Evolutionary conservation across 352 stramenopile genomes (phyloP), one percentile per base, ranked within the genome.

Genomic region (Phytopythium oedochilum): DNA sequence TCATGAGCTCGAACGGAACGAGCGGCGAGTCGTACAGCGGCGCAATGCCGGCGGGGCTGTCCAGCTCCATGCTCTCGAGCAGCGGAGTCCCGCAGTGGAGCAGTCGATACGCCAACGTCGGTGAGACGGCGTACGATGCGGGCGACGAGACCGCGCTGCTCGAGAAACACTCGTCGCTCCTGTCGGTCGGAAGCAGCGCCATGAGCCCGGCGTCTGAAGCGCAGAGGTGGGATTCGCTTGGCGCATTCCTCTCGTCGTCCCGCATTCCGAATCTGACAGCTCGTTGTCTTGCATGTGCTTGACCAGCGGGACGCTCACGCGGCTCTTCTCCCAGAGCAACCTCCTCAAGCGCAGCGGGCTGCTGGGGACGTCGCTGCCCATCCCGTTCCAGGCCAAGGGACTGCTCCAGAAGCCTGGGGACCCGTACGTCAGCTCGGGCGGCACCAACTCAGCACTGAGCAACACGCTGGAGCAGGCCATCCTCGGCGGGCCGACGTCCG

Each of bases 381-480:
- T 77, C 45, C 69, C 61, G 32, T 49, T 59, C 10, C 51, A 53
- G 12, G 42, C 44, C 12, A 66, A 61, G 29, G 73, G 63, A 29
- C 48, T 78, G 26, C 50, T 78, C 34, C 59, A 79, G 53, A 80
- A 73, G 38, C 60, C 67, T 23, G 72, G 75, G 0, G 72, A 83
- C 28, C 75, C 71, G 29, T 85, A 85, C 47, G 36, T 76, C 12
- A 75, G 68, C 31, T 70, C 60, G 8, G 61, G 57, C 20, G 64
- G 59, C 17, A 63, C 60, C 38, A 76, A 53, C 22, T 72, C 53
- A 2, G 61, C 63, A 26, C 66, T 75, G 26, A 78, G 73, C 12
- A 86, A 89, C 50, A 73, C 71, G 4, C 53, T 92, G 14, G 82
- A 92, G 39, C 79, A 89, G 57, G 73, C 61, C n/a, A 88, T 92